A percentile compares a stretch with the other conserved stretches of the same genome.
These are phyloP conservation scores for Castanea crenata DNA, from an alignment of 306 rosid species.

Conservation along the genomic window DNA sequence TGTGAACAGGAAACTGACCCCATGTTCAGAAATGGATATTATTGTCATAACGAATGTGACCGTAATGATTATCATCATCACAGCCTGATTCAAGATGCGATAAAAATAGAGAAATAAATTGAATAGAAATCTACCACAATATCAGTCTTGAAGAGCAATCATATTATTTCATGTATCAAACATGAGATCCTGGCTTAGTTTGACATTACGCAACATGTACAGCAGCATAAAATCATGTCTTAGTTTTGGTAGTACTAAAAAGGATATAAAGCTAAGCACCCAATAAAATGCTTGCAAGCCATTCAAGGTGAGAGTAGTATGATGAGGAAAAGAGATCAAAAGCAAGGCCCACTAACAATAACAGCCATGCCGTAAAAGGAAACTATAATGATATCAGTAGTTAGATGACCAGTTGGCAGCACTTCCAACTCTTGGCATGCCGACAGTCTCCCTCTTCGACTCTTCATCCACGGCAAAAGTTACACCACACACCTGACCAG, in stretches of 20 bases:
- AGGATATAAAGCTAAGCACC: constrained; percentile 25
- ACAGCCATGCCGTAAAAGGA: constrained; percentile 23
- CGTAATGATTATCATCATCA: not conserved
- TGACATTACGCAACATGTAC: constrained; percentile 28
- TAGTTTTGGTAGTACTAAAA: constrained; percentile 14
- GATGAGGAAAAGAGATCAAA: constrained; percentile 16
- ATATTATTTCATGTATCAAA: constrained; percentile 46
- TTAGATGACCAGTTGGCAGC: constrained; percentile 92
- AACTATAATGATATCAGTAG: constrained; percentile 44
- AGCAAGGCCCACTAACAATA: constrained; percentile 24
- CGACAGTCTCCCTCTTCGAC: constrained; percentile 62
- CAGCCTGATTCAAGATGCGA: too few relatives aligned
- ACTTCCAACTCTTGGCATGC: constrained; percentile 98
- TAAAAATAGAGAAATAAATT: not conserved
- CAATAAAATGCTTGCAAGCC: constrained; percentile 19
- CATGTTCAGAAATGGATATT: not conserved
- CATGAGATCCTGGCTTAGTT: constrained; percentile 27
- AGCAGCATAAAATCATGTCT: constrained; percentile 25
- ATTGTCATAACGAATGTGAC: not conserved
- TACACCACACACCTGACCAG: constrained; percentile 81
- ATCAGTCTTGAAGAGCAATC: constrained; percentile 4
- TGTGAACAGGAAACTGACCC: not conserved
- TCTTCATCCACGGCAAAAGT: constrained; percentile 79
- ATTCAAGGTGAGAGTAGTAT: constrained; percentile 22
- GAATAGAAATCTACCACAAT: not conserved